Evolutionary conservation across 305 asterid species (phyloP).

Genomic region (Euphrasia arctica): DNA sequence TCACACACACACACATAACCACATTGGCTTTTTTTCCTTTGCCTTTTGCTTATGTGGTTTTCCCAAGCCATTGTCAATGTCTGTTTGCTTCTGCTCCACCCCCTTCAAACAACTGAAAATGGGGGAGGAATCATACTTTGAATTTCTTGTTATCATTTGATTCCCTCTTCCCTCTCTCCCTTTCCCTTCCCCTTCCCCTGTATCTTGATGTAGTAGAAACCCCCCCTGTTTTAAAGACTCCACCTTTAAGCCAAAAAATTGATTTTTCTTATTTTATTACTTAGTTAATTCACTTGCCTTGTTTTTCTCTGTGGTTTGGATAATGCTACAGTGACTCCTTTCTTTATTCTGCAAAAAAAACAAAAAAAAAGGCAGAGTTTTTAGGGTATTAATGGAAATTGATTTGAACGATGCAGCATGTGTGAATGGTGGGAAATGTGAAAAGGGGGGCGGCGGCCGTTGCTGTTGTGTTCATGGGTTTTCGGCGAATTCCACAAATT

Average conservation of each 20-base stretch:
- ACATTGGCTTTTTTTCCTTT: conserved; percentile 55
- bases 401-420: conserved; percentile 78
- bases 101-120: conserved; percentile 63
- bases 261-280: conserved; percentile 20
- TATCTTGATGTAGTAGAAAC: conserved; percentile 18
- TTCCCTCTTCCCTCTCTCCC: conserved; percentile 40
- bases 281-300: conserved; percentile 15
- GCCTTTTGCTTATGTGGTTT: conserved; percentile 72
- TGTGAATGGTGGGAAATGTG: conserved; percentile 77
- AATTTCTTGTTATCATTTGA: conserved; percentile 86
- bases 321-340: background rate
- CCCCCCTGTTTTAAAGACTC: conserved; percentile 42
- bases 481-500: conserved; percentile 42
- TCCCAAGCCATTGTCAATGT: conserved; percentile 79
- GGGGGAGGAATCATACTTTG: conserved; percentile 86
- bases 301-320: conserved; percentile 24
- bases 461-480: conserved; percentile 48
- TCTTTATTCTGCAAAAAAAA: background rate
- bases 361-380: background rate
- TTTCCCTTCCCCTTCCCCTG: conserved; percentile 31
- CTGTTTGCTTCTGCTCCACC: conserved; percentile 49
- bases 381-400: conserved; percentile 61
- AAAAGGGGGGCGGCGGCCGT: conserved; percentile 42
- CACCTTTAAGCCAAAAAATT: conserved; percentile 43
- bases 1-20: conserved; percentile 27